Conservation (phyloP, 108 stramenopile genomes). For the Nitzschia sp. region DNA sequence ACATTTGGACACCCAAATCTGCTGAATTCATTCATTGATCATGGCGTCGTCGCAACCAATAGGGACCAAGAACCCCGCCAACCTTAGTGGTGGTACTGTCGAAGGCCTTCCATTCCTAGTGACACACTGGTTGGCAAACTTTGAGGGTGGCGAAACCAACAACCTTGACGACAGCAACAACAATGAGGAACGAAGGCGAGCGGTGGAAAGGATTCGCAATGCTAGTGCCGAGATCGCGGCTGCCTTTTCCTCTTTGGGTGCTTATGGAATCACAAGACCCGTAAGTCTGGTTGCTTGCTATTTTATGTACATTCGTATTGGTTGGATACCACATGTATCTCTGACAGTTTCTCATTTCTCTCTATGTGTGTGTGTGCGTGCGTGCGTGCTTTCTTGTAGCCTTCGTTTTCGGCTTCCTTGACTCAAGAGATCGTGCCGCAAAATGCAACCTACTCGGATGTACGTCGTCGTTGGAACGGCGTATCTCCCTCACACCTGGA, state of each 20-base stretch:
- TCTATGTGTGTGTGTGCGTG: too few species aligned
- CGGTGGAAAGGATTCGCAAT: constrained; percentile 45
- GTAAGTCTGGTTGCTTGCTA: constrained; percentile 28
- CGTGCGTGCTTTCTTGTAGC: too few species aligned
- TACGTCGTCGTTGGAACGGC: constrained; percentile 45
- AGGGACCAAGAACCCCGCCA: neutral
- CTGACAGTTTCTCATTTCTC: constrained; percentile 9
- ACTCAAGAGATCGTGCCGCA: neutral
- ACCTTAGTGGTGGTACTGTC: neutral
- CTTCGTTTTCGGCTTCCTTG: constrained; percentile 2
- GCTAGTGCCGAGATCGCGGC: constrained; percentile 67
- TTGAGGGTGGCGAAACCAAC: constrained; percentile 2
- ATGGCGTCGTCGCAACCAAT: neutral
- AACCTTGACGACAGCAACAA: neutral
- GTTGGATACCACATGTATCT: constrained; percentile 1
- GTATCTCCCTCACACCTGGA: constrained; percentile 41
- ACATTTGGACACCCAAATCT: too few species aligned
- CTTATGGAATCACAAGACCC: constrained; percentile 48
- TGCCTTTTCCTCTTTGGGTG: constrained; percentile 73
- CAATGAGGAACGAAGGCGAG: constrained; percentile 27
- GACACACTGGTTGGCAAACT: constrained; percentile 77
- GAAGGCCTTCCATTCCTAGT: constrained; percentile 77
- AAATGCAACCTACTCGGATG: constrained; percentile 62
- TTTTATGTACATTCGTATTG: neutral
- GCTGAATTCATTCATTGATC: too few species aligned